These are phyloP conservation scores for Botrytis fabae DNA, from an alignment of 2,329 filamentous ascomycete species.

Conservation along the genomic window DNA sequence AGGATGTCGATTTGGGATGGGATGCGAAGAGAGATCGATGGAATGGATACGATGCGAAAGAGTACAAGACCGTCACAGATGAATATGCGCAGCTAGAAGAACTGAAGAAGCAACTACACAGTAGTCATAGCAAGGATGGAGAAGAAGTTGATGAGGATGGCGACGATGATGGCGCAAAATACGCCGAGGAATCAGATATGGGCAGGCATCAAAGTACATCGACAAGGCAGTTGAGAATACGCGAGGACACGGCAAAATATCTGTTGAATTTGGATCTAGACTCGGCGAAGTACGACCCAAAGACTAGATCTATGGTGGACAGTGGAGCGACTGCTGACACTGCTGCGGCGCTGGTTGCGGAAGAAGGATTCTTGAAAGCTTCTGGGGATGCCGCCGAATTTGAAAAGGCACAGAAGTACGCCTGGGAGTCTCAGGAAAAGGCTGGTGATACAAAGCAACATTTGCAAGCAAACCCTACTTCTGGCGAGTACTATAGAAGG, in stretches of 20 bases:
- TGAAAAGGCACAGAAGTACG: slow-evolving; percentile 82
- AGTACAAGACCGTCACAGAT: slow-evolving; percentile 84
- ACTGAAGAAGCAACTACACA: slow-evolving; percentile 56
- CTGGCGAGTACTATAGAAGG: slow-evolving; percentile 80
- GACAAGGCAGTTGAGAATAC: slow-evolving; percentile 83
- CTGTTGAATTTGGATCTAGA: slow-evolving; percentile 92
- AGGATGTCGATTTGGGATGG: slow-evolving; percentile 87
- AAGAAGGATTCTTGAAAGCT: slow-evolving; percentile 86
- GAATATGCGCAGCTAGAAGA: slow-evolving; percentile 86
- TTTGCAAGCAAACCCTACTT: slow-evolving; percentile 93
- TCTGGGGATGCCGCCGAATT: slow-evolving; percentile 93
- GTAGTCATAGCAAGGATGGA: slow-evolving; percentile 48
- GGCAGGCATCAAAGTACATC: slow-evolving; percentile 88
- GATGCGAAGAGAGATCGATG: slow-evolving; percentile 97
- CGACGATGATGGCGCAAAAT: slow-evolving; percentile 64
- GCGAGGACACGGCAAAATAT: slow-evolving; percentile 97
- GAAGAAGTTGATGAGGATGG: slow-evolving; percentile 54
- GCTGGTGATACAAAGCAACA: slow-evolving; percentile 78
- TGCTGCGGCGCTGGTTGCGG: slow-evolving; percentile 79
- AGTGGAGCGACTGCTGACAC: slow-evolving; percentile 77
- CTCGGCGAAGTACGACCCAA: slow-evolving; percentile 96
- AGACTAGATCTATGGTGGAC: slow-evolving; percentile 88
- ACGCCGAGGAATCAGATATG: slow-evolving; percentile 96
- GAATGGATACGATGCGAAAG: slow-evolving; percentile 93
- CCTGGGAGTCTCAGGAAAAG: slow-evolving; percentile 92